phyloP scores from a whole-genome alignment of 1,284 basidiomycete genomes.

The Marasmius tenuissimus region DNA sequence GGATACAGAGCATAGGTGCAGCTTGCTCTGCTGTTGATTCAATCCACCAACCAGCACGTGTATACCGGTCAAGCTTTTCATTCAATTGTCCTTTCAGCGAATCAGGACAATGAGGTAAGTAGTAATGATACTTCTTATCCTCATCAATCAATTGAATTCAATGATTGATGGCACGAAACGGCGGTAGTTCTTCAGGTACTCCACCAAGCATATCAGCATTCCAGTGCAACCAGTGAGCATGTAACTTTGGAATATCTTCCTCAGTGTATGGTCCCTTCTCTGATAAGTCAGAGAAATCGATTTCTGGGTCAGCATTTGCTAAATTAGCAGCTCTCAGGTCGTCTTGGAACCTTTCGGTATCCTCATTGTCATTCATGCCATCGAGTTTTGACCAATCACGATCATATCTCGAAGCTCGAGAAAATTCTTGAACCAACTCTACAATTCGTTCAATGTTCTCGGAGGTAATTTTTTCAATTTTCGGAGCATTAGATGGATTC shows the following conservation, averaged over 20 bases:
- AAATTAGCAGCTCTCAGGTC: background rate
- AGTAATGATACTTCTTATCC: constrained; percentile 22
- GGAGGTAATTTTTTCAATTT: background rate
- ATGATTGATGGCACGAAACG: constrained; percentile 29
- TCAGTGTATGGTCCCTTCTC: constrained; percentile 5
- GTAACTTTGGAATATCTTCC: constrained; percentile 16
- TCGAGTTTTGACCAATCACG: background rate
- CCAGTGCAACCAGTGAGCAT: constrained; percentile 18
- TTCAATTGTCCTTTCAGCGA: background rate
- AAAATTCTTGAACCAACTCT: constrained; percentile 5
- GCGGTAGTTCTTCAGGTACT: constrained; percentile 22
- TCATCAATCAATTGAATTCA: constrained; percentile 28
- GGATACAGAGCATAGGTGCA: constrained; percentile 26
- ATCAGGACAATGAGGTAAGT: constrained; percentile 21
- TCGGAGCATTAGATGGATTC: background rate
- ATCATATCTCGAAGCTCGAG: background rate
- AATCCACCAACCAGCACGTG: constrained; percentile 18
- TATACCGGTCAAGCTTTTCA: constrained; percentile 24
- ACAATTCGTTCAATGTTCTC: background rate
- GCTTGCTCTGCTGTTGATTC: constrained; percentile 12
- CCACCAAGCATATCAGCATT: constrained; percentile 22
- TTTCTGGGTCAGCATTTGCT: background rate
- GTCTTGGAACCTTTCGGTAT: background rate
- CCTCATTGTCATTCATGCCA: background rate
- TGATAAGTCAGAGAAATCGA: background rate